These are phyloP conservation scores for Pyrenochaeta sp. DNA, from an alignment of 2,329 filamentous ascomycete species.

Conservation along the genomic window DNA sequence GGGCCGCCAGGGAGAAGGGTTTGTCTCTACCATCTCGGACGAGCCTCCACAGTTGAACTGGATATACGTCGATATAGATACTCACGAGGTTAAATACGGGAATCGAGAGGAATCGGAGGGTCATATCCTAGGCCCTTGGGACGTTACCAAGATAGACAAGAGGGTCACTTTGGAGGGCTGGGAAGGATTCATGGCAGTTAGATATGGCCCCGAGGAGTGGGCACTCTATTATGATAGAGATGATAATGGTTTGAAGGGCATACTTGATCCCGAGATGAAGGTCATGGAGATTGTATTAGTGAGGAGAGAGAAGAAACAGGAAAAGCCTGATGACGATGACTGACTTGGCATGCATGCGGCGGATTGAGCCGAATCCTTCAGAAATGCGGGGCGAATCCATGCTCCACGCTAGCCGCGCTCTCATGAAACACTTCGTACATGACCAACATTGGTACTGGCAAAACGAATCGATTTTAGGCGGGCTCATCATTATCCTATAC, in stretches of 20 bases:
- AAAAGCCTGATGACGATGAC: not conserved
- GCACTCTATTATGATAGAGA: conserved; percentile 55
- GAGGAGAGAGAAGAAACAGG: no score
- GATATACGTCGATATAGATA: conserved; percentile 38
- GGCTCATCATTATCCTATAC: no score
- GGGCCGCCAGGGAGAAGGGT: conserved; percentile 49
- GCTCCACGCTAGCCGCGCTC: no score
- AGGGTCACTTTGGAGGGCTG: conserved; percentile 34
- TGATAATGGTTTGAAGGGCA: conserved; percentile 34
- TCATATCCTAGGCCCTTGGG: conserved; percentile 34
- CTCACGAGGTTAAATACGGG: conserved; percentile 38
- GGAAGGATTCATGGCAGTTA: conserved; percentile 41
- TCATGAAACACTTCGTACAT: no score
- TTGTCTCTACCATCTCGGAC: conserved; percentile 60
- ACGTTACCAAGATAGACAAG: conserved; percentile 32
- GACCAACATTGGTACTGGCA: no score
- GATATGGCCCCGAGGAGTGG: conserved; percentile 33
- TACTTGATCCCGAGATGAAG: conserved; percentile 14
- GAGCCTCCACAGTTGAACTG: conserved; percentile 46
- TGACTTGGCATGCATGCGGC: not conserved
- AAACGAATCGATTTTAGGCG: no score
- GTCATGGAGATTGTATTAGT: not conserved
- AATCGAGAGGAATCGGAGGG: conserved; percentile 30
- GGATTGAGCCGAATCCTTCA: no score
- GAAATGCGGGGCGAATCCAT: no score